Percentiles rank a stretch among this genome's conserved stretches.
Evolutionary conservation across 371 early-diverging fungal genomes (phyloP).

Genomic region (Syncephalastrum sp.): DNA sequence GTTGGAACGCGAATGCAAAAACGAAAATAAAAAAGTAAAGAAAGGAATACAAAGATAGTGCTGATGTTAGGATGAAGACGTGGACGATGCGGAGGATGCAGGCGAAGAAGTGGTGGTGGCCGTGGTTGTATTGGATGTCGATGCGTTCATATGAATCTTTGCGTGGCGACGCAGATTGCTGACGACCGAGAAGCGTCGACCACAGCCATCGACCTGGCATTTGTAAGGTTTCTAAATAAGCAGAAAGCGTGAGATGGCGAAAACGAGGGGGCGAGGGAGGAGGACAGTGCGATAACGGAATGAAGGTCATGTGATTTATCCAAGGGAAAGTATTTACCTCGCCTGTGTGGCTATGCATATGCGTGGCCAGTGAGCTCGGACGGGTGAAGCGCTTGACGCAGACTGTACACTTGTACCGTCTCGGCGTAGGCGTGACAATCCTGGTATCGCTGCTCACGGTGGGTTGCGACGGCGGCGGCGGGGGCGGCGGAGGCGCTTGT

Average conservation of each 20-base stretch:
- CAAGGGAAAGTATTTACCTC: constrained; percentile 24
- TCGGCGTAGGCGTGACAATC: constrained; percentile 19
- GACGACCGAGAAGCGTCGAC: constrained; percentile 42
- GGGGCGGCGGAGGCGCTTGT: background rate
- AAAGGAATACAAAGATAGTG: background rate
- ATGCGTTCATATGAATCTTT: constrained; percentile 31
- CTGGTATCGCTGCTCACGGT: constrained; percentile 12
- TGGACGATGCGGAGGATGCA: constrained; percentile 14
- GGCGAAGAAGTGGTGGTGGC: constrained; percentile 10
- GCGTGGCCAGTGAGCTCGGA: constrained; percentile 62
- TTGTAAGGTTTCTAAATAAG: constrained; percentile 38
- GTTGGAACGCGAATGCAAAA: background rate
- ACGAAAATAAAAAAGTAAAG: background rate
- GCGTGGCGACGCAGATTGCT: constrained; percentile 44
- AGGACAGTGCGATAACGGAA: background rate
- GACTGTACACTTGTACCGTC: constrained; percentile 41
- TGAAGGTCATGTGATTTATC: background rate
- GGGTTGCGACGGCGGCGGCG: background rate
- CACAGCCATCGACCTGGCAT: constrained; percentile 37
- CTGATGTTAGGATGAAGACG: background rate
- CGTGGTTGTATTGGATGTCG: constrained; percentile 6
- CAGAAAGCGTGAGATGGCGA: background rate
- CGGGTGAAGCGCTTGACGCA: constrained; percentile 62
- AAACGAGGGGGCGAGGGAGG: background rate
- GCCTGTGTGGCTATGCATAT: constrained; percentile 65